Base-by-base conservation (phyloP, 2,329 filamentous ascomycete genomes). In the Penicillium verrucosum region DNA sequence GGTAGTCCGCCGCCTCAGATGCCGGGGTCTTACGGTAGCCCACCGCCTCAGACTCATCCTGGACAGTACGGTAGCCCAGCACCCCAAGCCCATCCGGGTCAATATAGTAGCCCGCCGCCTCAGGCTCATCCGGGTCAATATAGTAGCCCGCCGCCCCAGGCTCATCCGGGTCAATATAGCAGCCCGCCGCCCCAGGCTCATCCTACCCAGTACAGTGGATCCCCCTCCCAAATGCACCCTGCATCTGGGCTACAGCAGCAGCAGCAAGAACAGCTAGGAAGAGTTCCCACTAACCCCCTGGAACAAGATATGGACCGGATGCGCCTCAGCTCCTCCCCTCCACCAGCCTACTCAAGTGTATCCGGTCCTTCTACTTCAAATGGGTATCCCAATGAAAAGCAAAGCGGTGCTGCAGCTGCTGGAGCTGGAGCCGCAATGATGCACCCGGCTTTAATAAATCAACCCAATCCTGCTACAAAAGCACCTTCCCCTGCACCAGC, bases 281-380 rank as follows among this genome's bases (percentile, higher is more conserved):
- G 69, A 45, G 72, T 85, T 32, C 85, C 87, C 64, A 80, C 85
- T 58, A 91, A 85, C 75, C 84, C 89, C n/a, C 75, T 96, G 36
- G 90, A 95, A 68, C 88, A 92, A 65, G 92, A 96, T 65, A 89
- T 96, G 71, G 86, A 91, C 64, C 86, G 91, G 18, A 82, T 96
- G 82, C 86, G 90, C 64, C 82, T 90, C 64, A 83, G 87, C 30
- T 89, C 90, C 23, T 92, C 91, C 52, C 92, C 93, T 14, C 94
- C 94, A 21, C 94, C 94, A n/a, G 93, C 94, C 6, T 99, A 99
- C 74, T 94, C 91, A 10, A 94, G 88, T 66, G 84, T 96, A 30
- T 73, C 80, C 30, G 78, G 78, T 14, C 71, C 76, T 2, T 72
- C 73, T 32, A 70, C 78, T 68, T 80, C 73, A 66, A 86, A 75